Base-by-base conservation (phyloP, 306 rosid species). In the Sechiopsis laciniata region DNA sequence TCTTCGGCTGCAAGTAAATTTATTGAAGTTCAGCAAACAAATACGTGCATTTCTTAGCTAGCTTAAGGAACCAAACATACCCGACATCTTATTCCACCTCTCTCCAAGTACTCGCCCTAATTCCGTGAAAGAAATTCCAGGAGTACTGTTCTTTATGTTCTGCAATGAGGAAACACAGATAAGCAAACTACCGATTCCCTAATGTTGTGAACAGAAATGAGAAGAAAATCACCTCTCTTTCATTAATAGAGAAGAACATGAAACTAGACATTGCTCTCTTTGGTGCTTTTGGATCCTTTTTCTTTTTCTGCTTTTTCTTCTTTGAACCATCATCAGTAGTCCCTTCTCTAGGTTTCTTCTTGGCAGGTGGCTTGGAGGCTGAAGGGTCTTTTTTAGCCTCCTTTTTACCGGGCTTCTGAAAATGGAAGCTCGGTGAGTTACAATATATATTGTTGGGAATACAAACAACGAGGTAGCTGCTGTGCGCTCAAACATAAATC, bases 241-340 rank as follows among this genome's bases (percentile, higher is more conserved):
- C 99, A 91, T 82, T 86, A 20, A 89, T 81, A 69, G 96, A 91
- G 81, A 91, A 94, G 90, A 94, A 94, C 99, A 94, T 94, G 90
- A 91, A 94, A 82, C 97, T 92, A 50, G 97, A 81, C 87, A 91
- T 32, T 12, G 97, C 99, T 64, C 99, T 87, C 84, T 94, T 94
- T 13, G 99, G 99, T 45, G 99, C 99, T 77, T 94, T 89, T 24
- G 99, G 99, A 79, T 94, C 99, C 87, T n/a, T 94, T 73, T 91
- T 94, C 95, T 89, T 94, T 81, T 90, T 94, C 79, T 80, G 97
- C 54, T 86, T n/a, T 78, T 89, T 94, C 92, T 91, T 91, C 80
- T 88, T 87, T 57, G 85, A 79, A 59, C 95, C 95, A 77, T 89
- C 99, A 5, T 87, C 99, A 72, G 37, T 32, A 32, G 85, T 89